phyloP scores from a whole-genome alignment of 345 rosid species.

The Chamaenerion angustifolium region DNA sequence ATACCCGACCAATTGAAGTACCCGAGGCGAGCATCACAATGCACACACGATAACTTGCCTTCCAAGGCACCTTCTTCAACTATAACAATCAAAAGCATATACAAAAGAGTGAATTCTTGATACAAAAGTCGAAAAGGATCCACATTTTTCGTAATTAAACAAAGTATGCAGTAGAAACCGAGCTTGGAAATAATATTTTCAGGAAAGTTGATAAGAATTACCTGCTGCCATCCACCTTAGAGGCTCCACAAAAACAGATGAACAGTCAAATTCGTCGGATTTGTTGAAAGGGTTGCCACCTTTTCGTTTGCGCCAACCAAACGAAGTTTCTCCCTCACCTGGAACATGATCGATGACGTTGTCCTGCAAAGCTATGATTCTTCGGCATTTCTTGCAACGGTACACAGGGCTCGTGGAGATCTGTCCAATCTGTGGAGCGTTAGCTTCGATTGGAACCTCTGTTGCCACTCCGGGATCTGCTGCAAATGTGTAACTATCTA shows the following conservation, averaged over 20 bases:
- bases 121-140: no score
- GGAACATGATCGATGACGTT: constrained; percentile 59
- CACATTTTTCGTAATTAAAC: no score
- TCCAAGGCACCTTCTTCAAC: constrained; percentile 68
- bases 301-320: constrained; percentile 49
- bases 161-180: no score
- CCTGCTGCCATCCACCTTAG: constrained; percentile 74
- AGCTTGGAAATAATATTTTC: no score
- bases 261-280: constrained; percentile 34
- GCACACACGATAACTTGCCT: constrained; percentile 58
- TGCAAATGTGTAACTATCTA: constrained; percentile 58
- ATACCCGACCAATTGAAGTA: constrained; percentile 90
- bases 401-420: constrained; percentile 19
- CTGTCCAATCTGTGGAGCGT: constrained; percentile 18
- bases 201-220: no score
- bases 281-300: constrained; percentile 45
- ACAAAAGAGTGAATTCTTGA: not conserved
- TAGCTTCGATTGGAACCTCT: constrained; percentile 20
- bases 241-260: constrained; percentile 73
- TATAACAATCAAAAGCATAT: constrained; percentile 12
- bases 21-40: constrained; percentile 69
- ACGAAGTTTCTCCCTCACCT: constrained; percentile 62
- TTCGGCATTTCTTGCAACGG: constrained; percentile 73
- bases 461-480: constrained; percentile 73
- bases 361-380: constrained; percentile 55